phyloP scores from a whole-genome alignment of 2,329 filamentous ascomycete genomes.

The Trichoderma citrinoviride region DNA sequence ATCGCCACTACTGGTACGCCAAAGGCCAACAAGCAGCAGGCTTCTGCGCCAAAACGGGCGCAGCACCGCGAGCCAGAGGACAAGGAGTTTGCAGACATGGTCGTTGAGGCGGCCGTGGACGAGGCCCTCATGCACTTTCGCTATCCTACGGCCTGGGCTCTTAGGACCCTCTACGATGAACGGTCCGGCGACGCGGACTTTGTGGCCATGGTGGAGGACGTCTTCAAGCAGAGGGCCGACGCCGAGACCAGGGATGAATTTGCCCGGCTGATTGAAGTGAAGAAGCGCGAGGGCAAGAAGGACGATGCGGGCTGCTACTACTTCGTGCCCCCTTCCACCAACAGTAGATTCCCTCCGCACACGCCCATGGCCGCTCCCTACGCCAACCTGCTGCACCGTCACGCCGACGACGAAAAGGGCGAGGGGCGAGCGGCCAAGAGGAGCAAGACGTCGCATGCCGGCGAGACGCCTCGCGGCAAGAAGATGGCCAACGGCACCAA shows the following conservation, averaged over 20 bases:
- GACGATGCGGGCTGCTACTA: constrained; percentile 52
- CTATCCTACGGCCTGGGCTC: constrained; percentile 61
- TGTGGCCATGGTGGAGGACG: constrained; percentile 55
- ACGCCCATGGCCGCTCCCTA: constrained; percentile 51
- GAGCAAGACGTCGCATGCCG: constrained; percentile 35
- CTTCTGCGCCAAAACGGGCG: constrained; percentile 23
- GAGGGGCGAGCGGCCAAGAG: constrained; percentile 38
- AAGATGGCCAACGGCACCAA: constrained; percentile 18
- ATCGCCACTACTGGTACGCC: background rate
- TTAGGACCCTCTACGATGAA: constrained; percentile 60
- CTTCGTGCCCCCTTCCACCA: constrained; percentile 50
- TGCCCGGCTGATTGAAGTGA: constrained; percentile 47
- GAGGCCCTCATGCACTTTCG: constrained; percentile 55
- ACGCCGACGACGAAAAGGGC: constrained; percentile 30
- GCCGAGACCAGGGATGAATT: constrained; percentile 52
- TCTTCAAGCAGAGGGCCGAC: constrained; percentile 58
- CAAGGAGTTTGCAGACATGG: constrained; percentile 48
- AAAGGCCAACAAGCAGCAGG: constrained; percentile 20
- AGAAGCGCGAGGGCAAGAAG: constrained; percentile 57
- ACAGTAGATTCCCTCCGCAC: constrained; percentile 43
- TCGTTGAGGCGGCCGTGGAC: constrained; percentile 57
- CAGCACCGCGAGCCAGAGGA: constrained; percentile 32
- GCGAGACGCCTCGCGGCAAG: constrained; percentile 17
- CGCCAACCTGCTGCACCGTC: constrained; percentile 40
- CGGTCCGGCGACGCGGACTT: constrained; percentile 50